Conservation (phyloP, 2,329 filamentous ascomycete genomes). For the Mycogone perniciosa region DNA sequence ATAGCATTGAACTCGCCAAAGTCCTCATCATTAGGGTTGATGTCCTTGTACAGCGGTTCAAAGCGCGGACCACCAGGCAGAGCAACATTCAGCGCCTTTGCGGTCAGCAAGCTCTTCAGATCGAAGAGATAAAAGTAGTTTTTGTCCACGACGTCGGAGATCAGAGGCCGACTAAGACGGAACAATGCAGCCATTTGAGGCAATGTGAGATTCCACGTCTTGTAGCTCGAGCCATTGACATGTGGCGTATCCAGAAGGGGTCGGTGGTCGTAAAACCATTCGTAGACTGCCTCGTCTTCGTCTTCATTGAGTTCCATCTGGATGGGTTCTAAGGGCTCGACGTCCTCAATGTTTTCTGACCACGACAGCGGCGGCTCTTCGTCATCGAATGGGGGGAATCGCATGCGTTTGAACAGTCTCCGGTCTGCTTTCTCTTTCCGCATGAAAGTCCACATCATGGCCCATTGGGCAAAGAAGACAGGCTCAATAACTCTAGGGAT, state of each 20-base stretch:
- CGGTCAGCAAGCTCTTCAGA: slow-evolving; percentile 86
- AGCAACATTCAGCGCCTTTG: slow-evolving; percentile 93
- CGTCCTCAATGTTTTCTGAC: slow-evolving; percentile 98
- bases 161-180: slow-evolving; percentile 80
- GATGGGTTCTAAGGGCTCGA: slow-evolving; percentile 93
- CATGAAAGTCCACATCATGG: slow-evolving; percentile 99
- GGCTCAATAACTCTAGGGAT: slow-evolving; percentile 94
- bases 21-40: slow-evolving; percentile 97
- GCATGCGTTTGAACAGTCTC: slow-evolving; percentile 96
- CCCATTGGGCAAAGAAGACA: slow-evolving; percentile 97
- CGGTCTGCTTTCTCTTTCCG: slow-evolving; percentile 94
- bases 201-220: slow-evolving; percentile 85
- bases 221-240: slow-evolving; percentile 95
- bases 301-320: slow-evolving; percentile 96
- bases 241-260: slow-evolving; percentile 86
- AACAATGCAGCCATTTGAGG: slow-evolving; percentile 96
- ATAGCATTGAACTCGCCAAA: slow-evolving; percentile 99
- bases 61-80: slow-evolving; percentile 96
- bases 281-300: slow-evolving; percentile 83
- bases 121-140: slow-evolving; percentile 99
- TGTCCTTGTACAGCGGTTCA: slow-evolving; percentile 95
- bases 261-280: slow-evolving; percentile 97
- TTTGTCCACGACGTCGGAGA: slow-evolving; percentile 88
- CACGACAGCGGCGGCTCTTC: slow-evolving; percentile 96
- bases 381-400: slow-evolving; percentile 97